Evolutionary conservation across 2,329 filamentous ascomycete species (phyloP), one percentile per base, ranked within the genome.

Genomic region (Pseudopyrenochaeta lycopersici): DNA sequence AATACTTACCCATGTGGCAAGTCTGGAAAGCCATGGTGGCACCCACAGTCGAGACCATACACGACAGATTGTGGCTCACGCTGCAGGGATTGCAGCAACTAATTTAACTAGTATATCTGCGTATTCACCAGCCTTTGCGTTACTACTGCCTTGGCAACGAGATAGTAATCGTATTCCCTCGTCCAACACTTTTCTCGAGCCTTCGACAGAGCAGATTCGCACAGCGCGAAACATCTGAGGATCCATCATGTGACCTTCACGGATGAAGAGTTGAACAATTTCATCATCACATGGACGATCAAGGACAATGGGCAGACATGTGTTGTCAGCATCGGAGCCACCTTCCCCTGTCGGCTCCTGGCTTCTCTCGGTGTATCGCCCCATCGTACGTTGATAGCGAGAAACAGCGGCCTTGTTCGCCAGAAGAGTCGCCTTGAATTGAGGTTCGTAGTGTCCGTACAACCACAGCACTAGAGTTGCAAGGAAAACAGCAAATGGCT

Each of bases 401-500:
- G 15, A 35, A 35, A 35, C 12, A 17, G 32, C 32, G 15, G 15
- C 23, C 9, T 27, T 27, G 23, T 27, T 27, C 23, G 23, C 23
- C 9, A 27, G 23, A 4, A 27, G 9, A 5, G 23, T 27, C 23
- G 23, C 23, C 9, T 27, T 27, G 23, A 27, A 27, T 27, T 27
- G 23, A 27, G 23, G 23, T 9, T 27, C 23, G 9, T 27, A 27
- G 23, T 27, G 23, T 27, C 23, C 23, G 23, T 27, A 35, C 15
- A 80, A 80, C 81, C 80, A 83, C 14, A 83, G 56, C 0, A 74
- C 76, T 20, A 83, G 62, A 1, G 79, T 76, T 2, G 81, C 79
- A 1, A 82, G 68, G 48, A 79, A 81, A 0, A 78, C 74, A 0
- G 78, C 75, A 1, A 72, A 63, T 0, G 81, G 78, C 56, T 83